Conservation (phyloP, 768 basidiomycete genomes). For the Lyophyllum atratum region DNA sequence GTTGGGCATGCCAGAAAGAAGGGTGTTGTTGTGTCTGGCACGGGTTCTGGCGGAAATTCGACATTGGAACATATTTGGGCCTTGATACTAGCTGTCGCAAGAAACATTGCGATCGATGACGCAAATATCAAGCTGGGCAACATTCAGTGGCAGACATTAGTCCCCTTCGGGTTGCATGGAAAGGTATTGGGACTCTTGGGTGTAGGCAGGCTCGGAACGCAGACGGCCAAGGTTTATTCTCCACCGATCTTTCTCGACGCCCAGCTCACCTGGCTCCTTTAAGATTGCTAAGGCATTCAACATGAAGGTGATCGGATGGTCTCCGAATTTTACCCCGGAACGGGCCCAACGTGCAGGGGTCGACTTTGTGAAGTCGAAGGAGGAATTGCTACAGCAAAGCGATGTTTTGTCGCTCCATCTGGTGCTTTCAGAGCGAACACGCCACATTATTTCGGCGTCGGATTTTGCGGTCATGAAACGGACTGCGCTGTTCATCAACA, state of each 20-base stretch:
- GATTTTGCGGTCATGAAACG: slow-evolving; percentile 59
- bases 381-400: slow-evolving; percentile 50
- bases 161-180: slow-evolving; percentile 53
- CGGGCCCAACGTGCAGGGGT: slow-evolving; percentile 55
- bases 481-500: slow-evolving; percentile 64
- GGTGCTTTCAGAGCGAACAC: slow-evolving; percentile 53
- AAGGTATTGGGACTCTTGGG: slow-evolving; percentile 64
- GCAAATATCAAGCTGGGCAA: slow-evolving; percentile 44
- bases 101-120: slow-evolving; percentile 53
- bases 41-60: slow-evolving; percentile 41
- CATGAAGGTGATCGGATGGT: slow-evolving; percentile 66
- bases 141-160: slow-evolving; percentile 53
- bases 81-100: slow-evolving; percentile 49
- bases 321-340: slow-evolving; percentile 61
- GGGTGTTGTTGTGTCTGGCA: slow-evolving; percentile 56
- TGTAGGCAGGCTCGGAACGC: slow-evolving; percentile 55
- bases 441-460: slow-evolving; percentile 44
- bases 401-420: slow-evolving; percentile 67
- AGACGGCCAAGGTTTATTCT: slow-evolving; percentile 47
- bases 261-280: background rate
- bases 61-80: slow-evolving; percentile 73
- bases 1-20: slow-evolving; percentile 43
- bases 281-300: slow-evolving; percentile 62
- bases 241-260: background rate
- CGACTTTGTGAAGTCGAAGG: slow-evolving; percentile 48